These are phyloP conservation scores for Fimicolochytrium jonesii DNA, from an alignment of 192 early-diverging fungal species.

Conservation along the genomic window DNA sequence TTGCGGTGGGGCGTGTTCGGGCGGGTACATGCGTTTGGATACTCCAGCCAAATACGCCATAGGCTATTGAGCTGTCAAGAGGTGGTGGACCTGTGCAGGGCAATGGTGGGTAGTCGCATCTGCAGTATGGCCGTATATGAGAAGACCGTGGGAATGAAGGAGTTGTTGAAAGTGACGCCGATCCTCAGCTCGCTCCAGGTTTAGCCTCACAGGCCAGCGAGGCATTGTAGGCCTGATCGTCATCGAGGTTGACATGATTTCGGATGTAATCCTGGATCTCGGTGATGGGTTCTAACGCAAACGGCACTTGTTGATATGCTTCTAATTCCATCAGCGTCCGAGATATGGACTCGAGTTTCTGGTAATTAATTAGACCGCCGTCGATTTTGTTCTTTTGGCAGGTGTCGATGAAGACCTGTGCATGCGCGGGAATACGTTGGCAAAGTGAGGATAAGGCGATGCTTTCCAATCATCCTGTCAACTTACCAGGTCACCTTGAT, in stretches of 20 bases:
- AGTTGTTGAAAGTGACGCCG: too few species aligned
- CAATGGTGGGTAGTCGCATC: too few species aligned
- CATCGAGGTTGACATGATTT: constrained; percentile 27
- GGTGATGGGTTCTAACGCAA: constrained; percentile 37
- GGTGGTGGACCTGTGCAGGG: too few species aligned
- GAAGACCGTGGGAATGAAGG: too few species aligned
- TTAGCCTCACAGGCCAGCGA: constrained; percentile 49
- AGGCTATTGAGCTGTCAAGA: too few species aligned
- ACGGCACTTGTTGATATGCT: constrained; percentile 45
- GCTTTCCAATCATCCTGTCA: too few species aligned
- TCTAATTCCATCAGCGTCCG: constrained; percentile 51
- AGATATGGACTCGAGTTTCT: constrained; percentile 51
- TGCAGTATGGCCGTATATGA: too few species aligned
- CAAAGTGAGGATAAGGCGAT: too few species aligned
- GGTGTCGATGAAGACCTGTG: constrained; percentile 46
- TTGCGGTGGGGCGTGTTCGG: too few species aligned
- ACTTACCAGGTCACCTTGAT: constrained; percentile 52
- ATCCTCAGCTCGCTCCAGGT: not conserved
- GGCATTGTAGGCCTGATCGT: constrained; percentile 47
- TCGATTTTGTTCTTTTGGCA: constrained; percentile 48
- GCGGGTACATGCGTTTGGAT: too few species aligned
- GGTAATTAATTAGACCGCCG: constrained; percentile 44
- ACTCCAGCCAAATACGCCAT: too few species aligned
- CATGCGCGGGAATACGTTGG: too few species aligned
- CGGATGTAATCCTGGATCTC: constrained; percentile 54